Conservation (phyloP, 352 stramenopile genomes). For the Globisporangium heterothallicum region DNA sequence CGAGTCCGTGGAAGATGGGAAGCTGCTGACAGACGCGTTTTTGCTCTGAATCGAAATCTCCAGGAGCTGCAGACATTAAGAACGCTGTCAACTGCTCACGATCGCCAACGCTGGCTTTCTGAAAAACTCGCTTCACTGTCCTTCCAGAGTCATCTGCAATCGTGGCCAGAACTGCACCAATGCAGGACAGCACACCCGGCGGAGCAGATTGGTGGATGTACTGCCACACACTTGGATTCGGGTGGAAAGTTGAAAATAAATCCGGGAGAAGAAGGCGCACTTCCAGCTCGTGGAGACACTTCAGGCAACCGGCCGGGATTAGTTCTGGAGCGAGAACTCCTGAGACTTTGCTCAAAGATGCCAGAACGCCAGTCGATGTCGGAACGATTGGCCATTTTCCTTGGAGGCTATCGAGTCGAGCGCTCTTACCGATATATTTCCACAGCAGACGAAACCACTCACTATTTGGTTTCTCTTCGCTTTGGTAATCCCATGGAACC, state of each 20-base stretch:
- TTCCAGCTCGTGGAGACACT: slow-evolving; percentile 38
- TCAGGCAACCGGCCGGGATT: slow-evolving; percentile 34
- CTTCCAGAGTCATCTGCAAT: not conserved
- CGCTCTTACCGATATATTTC: slow-evolving; percentile 49
- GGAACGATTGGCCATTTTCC: slow-evolving; percentile 70
- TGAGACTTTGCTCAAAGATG: slow-evolving; percentile 30
- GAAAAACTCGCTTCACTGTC: slow-evolving; percentile 18
- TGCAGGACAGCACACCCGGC: slow-evolving; percentile 40
- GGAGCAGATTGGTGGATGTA: slow-evolving; percentile 70
- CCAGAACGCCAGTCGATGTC: slow-evolving; percentile 36
- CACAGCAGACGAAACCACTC: slow-evolving; percentile 63
- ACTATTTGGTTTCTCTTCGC: slow-evolving; percentile 24
- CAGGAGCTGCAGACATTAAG: slow-evolving; percentile 28
- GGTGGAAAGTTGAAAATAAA: slow-evolving; percentile 47
- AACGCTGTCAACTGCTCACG: slow-evolving; percentile 40
- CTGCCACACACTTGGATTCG: slow-evolving; percentile 54
- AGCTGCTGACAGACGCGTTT: slow-evolving; percentile 31
- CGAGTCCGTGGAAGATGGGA: slow-evolving; percentile 51
- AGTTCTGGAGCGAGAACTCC: slow-evolving; percentile 52
- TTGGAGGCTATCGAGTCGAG: slow-evolving; percentile 34
- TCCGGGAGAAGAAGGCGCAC: slow-evolving; percentile 51
- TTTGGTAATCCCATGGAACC: slow-evolving; percentile 24
- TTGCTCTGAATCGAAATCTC: slow-evolving; percentile 29
- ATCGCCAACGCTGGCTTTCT: slow-evolving; percentile 19
- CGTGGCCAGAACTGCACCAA: slow-evolving; percentile 17